Evolutionary conservation across 768 basidiomycete species (phyloP).

Genomic region (Candolleomyces eurysporus): DNA sequence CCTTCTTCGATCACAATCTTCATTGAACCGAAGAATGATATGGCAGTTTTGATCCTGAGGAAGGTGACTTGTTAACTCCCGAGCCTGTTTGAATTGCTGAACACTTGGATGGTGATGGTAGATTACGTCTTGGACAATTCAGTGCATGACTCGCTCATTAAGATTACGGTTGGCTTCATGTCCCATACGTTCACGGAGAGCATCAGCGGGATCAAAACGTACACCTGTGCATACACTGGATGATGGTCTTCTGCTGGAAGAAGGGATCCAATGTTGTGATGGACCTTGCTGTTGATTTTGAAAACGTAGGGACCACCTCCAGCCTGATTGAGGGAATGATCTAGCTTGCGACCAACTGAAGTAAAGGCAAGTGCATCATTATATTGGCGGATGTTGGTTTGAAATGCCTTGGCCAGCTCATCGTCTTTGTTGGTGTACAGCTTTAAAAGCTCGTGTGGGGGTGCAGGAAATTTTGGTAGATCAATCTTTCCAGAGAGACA

Average conservation of each 20-base stretch:
- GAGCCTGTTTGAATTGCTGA: too few species aligned
- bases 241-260: neutral
- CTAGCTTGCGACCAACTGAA: neutral
- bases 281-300: conserved; percentile 12
- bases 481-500: conserved; percentile 30
- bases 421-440: conserved; percentile 16
- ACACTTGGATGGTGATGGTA: conserved; percentile 6
- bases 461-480: conserved; percentile 15
- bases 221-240: conserved; percentile 14
- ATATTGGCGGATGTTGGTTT: neutral
- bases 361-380: conserved; percentile 1
- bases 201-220: conserved; percentile 11
- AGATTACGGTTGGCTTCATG: neutral
- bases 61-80: too few species aligned
- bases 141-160: conserved; percentile 1
- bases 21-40: too few species aligned
- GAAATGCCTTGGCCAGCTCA: conserved; percentile 17
- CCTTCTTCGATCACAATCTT: too few species aligned
- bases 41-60: too few species aligned
- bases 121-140: conserved; percentile 11
- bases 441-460: conserved; percentile 17
- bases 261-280: conserved; percentile 1
- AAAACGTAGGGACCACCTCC: conserved; percentile 12
- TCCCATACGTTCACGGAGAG: neutral
- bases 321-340: neutral